phyloP scores from a whole-genome alignment of 331 rosid genomes.

The Saraca asoca region DNA sequence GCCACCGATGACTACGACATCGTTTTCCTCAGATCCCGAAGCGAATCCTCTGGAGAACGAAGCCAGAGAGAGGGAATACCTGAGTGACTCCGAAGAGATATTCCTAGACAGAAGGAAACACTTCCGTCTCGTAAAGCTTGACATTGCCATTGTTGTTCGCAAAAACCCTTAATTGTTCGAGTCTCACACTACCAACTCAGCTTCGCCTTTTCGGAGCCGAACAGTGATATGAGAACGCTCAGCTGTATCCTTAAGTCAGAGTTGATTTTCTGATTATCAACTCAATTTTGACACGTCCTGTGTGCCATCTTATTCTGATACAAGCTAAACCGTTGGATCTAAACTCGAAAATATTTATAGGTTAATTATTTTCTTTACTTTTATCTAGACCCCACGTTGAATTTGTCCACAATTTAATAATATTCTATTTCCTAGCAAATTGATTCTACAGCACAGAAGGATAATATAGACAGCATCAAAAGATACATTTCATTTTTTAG shows the following conservation, averaged over 20 bases:
- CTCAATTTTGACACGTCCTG: too few species aligned
- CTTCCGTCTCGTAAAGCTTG: conserved; percentile 81
- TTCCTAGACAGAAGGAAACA: conserved; percentile 55
- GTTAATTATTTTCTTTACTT: too few species aligned
- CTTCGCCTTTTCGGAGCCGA: neutral
- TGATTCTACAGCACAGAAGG: too few species aligned
- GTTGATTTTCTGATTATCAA: too few species aligned
- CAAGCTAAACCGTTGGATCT: too few species aligned
- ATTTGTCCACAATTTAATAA: too few species aligned
- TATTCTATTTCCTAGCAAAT: too few species aligned
- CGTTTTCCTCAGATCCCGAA: conserved; percentile 88
- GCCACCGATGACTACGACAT: conserved; percentile 92
- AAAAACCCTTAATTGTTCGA: neutral
- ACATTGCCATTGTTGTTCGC: conserved; percentile 62
- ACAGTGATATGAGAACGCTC: neutral
- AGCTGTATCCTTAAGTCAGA: too few species aligned
- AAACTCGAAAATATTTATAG: too few species aligned
- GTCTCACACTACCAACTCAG: neutral
- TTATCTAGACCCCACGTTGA: too few species aligned
- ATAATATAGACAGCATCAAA: too few species aligned
- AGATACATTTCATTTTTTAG: too few species aligned
- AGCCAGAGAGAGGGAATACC: conserved; percentile 47
- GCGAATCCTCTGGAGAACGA: conserved; percentile 69
- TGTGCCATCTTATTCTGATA: neutral
- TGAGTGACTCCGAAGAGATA: conserved; percentile 48